Evolutionary conservation across 2,329 filamentous ascomycete genomes (phyloP), one percentile per base, ranked within the genome.

Genomic region (Polytolypa hystricis): DNA sequence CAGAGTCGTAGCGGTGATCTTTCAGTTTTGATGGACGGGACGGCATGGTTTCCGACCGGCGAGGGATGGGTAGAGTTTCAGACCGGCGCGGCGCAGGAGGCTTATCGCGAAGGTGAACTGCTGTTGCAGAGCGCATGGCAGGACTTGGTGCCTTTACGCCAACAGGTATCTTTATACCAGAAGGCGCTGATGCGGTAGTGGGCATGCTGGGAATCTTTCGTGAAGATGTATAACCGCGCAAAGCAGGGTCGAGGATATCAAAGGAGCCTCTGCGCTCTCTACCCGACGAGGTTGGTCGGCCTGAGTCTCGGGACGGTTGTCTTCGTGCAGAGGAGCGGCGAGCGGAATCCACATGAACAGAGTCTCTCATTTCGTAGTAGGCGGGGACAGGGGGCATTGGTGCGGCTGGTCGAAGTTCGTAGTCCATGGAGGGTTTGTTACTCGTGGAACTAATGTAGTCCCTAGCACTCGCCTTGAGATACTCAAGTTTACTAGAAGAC

Each of bases 1-100:
- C 62, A 3, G 64, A 66, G 38, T 67, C 64, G 19, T 60, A 52
- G 28, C 53, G 52, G 20, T 64, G 55, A 17, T 45, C 37, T 36
- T 58, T 57, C 28, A 57, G 39, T 32, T 59, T 64, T 8, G 61
- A 57, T 2, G 56, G 47, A 27, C 59, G 57, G 9, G 52, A 28
- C 5, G 54, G 49, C 4, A 45, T 33, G 3, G 49, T 36, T n/a
- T 52, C 46, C 15, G 47, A 38, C 11, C 49, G 49, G 39, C 46
- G 46, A 20, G 46, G 27, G 9, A 57, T 45, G 7, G 50, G 49
- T 14, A 51, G 47, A 0, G 55, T 56, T 12, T 57, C 48, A 12
- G 55, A 44, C 26, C 54, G 41, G 45, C 49, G 20, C 40, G 56
- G 32, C 40, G 51, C 34, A 17, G 55, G 50, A 17, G 39, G 38